Evolutionary conservation across 139 green algal genomes (phyloP).

Genomic region (Picochlorum sp.): DNA sequence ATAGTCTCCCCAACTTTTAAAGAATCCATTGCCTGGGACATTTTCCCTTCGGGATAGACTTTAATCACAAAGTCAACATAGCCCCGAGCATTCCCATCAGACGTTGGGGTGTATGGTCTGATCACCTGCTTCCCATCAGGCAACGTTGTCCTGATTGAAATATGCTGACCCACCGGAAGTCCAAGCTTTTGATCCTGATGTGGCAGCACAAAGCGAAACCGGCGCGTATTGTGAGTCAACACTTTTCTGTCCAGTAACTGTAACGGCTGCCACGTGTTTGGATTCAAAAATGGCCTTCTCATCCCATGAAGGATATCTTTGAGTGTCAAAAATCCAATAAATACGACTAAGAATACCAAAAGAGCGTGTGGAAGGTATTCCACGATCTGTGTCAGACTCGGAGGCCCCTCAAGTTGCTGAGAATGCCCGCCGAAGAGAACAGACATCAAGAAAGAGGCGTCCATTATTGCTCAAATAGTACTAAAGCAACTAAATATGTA

Average conservation of each 20-base stretch:
- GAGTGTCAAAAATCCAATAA: constrained; percentile 16
- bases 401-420: no score
- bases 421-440: no score
- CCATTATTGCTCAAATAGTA: no score
- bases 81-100: constrained; percentile 45
- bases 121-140: constrained; percentile 51
- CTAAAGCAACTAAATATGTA: no score
- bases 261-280: constrained; percentile 25
- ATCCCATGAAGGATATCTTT: constrained; percentile 28
- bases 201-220: constrained; percentile 60
- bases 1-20: constrained; percentile 68
- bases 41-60: constrained; percentile 77
- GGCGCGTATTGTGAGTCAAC: constrained; percentile 39
- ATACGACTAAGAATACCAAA: constrained; percentile 16
- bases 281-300: constrained; percentile 34
- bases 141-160: constrained; percentile 54
- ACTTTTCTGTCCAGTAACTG: constrained; percentile 35
- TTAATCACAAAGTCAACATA: constrained; percentile 84
- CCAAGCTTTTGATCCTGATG: constrained; percentile 55
- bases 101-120: constrained; percentile 68
- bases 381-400: neutral
- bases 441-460: no score
- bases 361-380: constrained; percentile 14
- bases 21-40: constrained; percentile 75
- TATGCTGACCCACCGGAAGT: constrained; percentile 76